These are phyloP conservation scores for Eucalyptus camaldulensis DNA, from an alignment of 345 rosid species.

Conservation along the genomic window DNA sequence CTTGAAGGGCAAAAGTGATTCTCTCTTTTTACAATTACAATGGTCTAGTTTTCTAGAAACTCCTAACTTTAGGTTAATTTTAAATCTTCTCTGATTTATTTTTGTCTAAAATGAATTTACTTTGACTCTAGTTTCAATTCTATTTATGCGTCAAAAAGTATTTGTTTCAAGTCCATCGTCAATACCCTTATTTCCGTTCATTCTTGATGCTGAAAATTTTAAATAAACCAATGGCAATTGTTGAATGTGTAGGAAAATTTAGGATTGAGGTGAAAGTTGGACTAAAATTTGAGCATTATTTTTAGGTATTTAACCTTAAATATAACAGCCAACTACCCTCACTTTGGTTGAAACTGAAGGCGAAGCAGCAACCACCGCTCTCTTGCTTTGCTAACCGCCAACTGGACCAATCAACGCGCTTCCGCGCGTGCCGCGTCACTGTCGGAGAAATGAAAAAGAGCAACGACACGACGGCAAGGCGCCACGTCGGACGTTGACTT, in stretches of 20 bases:
- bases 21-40: background rate
- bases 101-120: background rate
- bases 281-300: too few relatives aligned
- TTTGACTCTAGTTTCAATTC: background rate
- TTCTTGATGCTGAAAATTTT: background rate
- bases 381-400: background rate
- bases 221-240: background rate
- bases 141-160: background rate
- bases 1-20: background rate
- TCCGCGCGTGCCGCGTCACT: background rate
- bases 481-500: background rate
- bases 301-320: background rate
- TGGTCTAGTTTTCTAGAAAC: background rate
- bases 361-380: background rate
- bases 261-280: too few relatives aligned
- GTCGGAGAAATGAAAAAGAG: background rate
- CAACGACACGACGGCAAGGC: background rate
- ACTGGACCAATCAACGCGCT: background rate
- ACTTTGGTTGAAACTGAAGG: rapidly evolving
- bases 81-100: rapidly evolving
- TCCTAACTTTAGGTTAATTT: background rate
- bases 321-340: background rate
- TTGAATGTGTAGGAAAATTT: background rate
- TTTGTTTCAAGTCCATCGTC: too few relatives aligned
- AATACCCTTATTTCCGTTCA: rapidly evolving